A percentile compares a stretch with the other conserved stretches of the same genome.
Conservation (phyloP, 257 asterid species). For the Nicotiana otophora region DNA sequence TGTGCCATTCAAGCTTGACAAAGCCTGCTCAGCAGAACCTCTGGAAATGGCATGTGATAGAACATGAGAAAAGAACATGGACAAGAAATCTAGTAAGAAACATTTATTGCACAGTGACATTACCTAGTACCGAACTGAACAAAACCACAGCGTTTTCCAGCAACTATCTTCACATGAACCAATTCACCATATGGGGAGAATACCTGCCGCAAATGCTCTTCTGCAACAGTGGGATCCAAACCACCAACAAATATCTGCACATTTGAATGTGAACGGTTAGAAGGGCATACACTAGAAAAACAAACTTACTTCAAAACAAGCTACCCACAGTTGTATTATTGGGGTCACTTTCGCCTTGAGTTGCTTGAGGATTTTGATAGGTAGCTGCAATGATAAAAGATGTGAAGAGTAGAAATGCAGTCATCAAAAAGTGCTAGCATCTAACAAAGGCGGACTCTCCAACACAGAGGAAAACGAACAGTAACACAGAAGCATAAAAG, state of each 20-base stretch:
- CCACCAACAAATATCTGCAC: slow-evolving; percentile 90
- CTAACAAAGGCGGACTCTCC: neutral
- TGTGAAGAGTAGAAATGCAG: slow-evolving; percentile 16
- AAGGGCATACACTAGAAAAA: slow-evolving; percentile 6
- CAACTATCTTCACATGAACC: slow-evolving; percentile 77
- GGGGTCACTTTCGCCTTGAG: slow-evolving; percentile 83
- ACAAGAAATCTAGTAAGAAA: neutral
- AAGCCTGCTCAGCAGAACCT: slow-evolving; percentile 73
- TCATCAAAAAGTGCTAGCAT: neutral
- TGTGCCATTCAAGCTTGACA: slow-evolving; percentile 58
- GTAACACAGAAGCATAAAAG: neutral
- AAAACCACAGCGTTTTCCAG: slow-evolving; percentile 91
- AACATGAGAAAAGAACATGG: neutral
- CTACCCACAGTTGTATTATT: slow-evolving; percentile 84
- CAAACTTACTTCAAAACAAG: slow-evolving; percentile 9
- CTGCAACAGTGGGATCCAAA: slow-evolving; percentile 69
- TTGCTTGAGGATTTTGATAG: slow-evolving; percentile 56
- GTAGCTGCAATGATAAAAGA: slow-evolving; percentile 52
- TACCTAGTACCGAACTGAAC: slow-evolving; percentile 87
- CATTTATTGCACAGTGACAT: neutral
- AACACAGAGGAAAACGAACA: neutral
- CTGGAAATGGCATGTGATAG: slow-evolving; percentile 23
- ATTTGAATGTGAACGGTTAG: slow-evolving; percentile 1
- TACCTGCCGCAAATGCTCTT: slow-evolving; percentile 73
- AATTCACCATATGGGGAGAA: slow-evolving; percentile 75